These are phyloP conservation scores for Trichoderma gracile DNA, from an alignment of 2,329 filamentous ascomycete species.

Conservation along the genomic window DNA sequence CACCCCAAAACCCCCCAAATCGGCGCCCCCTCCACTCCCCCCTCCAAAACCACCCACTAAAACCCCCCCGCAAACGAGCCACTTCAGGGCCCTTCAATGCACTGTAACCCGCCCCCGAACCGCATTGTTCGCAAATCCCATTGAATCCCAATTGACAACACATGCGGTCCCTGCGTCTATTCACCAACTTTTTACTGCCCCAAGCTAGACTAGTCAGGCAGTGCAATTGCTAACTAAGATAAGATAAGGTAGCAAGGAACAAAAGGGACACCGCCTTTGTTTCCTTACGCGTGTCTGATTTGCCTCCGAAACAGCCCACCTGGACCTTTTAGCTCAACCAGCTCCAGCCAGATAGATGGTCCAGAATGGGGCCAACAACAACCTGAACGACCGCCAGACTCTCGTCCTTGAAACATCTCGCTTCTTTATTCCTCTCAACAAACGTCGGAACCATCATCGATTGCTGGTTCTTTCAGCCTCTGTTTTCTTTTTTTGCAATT, in stretches of 20 bases:
- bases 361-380: constrained; percentile 2
- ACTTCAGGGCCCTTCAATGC: background rate
- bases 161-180: too few species aligned
- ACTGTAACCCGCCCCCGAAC: background rate
- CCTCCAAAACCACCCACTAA: background rate
- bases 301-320: constrained; percentile 15
- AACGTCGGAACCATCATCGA: background rate
- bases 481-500: too few species aligned
- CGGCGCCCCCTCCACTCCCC: background rate
- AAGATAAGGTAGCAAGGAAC: too few species aligned
- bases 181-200: too few species aligned
- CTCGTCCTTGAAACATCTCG: background rate
- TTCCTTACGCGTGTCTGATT: background rate
- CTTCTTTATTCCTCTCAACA: background rate
- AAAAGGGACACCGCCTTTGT: constrained; percentile 22
- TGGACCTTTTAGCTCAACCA: background rate
- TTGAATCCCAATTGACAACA: too few species aligned
- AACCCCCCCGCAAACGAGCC: background rate
- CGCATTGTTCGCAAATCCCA: background rate
- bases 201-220: too few species aligned
- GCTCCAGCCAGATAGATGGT: background rate
- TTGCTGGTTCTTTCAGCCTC: background rate
- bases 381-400: background rate
- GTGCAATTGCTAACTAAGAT: too few species aligned
- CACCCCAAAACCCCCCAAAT: too few species aligned